A percentile compares a stretch with the other conserved stretches of the same genome.
phyloP scores from a whole-genome alignment of 108 stramenopile species.

The Pseudonitzschia multistriata region DNA sequence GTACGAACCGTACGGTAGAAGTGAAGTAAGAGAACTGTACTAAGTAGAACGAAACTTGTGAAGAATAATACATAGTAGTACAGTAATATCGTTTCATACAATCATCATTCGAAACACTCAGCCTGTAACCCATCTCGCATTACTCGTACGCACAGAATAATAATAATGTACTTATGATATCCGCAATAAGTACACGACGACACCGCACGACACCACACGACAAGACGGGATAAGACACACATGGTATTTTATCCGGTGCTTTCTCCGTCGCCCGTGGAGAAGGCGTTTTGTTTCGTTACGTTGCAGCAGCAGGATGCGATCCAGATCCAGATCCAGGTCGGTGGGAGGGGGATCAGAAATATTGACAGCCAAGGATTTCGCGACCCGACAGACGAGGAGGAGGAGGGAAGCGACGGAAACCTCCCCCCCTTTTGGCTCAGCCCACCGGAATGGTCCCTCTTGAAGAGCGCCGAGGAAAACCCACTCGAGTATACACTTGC shows the following conservation, averaged over 20 bases:
- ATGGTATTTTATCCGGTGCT: conserved; percentile 25
- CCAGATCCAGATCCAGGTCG: neutral
- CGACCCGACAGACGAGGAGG: neutral
- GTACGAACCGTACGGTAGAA: no score
- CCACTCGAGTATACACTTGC: conserved; percentile 69
- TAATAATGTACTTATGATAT: no score
- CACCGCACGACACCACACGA: neutral
- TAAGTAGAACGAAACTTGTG: no score
- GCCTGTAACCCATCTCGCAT: no score
- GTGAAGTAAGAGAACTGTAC: no score
- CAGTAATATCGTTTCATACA: no score
- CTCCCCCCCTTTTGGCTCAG: conserved; percentile 31
- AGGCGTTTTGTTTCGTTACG: conserved; percentile 56
- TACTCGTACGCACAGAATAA: no score
- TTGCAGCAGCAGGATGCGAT: neutral
- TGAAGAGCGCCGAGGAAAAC: conserved; percentile 68
- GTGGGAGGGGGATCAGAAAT: neutral
- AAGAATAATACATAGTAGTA: no score
- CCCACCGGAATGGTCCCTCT: conserved; percentile 46
- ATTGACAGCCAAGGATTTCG: neutral
- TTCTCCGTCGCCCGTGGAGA: conserved; percentile 52
- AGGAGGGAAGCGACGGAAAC: neutral
- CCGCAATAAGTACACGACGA: neutral
- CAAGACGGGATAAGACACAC: neutral
- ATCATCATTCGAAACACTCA: no score